A percentile compares a stretch with the other conserved stretches of the same genome.
Conservation (phyloP, 805 yeast genomes). For the Candida easanensis region DNA sequence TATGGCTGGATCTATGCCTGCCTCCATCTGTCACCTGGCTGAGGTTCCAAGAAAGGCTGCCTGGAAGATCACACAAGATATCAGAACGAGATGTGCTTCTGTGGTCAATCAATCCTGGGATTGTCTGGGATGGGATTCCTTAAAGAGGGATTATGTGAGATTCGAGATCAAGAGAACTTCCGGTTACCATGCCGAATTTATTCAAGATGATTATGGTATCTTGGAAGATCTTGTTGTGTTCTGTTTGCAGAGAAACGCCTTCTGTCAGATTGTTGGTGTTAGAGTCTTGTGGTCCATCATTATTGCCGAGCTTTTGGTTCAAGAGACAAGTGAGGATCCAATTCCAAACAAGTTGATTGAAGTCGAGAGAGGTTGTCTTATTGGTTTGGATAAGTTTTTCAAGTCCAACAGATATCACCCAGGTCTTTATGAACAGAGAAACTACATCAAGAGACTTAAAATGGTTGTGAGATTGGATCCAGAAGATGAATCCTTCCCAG, state of each 20-base stretch:
- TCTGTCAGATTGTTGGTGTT: constrained; percentile 60
- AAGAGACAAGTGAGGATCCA: constrained; percentile 56
- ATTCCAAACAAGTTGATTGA: constrained; percentile 52
- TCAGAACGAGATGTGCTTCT: constrained; percentile 56
- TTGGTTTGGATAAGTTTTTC: constrained; percentile 64
- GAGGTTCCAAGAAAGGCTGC: constrained; percentile 74
- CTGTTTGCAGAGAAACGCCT: constrained; percentile 62
- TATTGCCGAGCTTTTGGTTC: constrained; percentile 61
- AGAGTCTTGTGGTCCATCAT: constrained; percentile 68
- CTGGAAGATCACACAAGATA: constrained; percentile 55
- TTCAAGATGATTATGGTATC: constrained; percentile 55
- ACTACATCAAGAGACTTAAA: constrained; percentile 50
- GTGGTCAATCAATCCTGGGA: constrained; percentile 70
- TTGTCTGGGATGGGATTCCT: constrained; percentile 60
- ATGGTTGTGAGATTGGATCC: constrained; percentile 50
- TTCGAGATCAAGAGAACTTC: constrained; percentile 63
- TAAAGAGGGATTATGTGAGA: constrained; percentile 49
- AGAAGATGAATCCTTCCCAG: constrained; percentile 59
- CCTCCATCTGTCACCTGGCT: constrained; percentile 65
- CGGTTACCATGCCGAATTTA: constrained; percentile 68
- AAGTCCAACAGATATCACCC: constrained; percentile 57
- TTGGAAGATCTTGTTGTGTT: constrained; percentile 63
- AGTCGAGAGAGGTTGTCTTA: constrained; percentile 59
- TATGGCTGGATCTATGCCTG: constrained; percentile 63
- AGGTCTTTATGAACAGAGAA: constrained; percentile 47